Evolutionary conservation across 2,329 filamentous ascomycete species (phyloP).

Genomic region (Colletotrichum viniferum): DNA sequence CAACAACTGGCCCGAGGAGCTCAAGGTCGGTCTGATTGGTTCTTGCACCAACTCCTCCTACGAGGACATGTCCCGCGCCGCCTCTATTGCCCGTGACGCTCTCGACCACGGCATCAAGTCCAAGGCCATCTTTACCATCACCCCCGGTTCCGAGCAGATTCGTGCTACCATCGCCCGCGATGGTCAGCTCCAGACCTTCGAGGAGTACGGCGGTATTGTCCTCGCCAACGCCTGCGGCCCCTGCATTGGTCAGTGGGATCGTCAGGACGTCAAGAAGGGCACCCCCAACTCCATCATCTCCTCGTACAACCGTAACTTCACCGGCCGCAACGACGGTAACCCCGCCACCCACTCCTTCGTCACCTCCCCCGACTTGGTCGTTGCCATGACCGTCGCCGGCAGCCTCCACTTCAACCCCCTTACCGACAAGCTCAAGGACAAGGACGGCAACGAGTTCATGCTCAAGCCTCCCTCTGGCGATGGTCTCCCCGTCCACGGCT

Average conservation of each 20-base stretch:
- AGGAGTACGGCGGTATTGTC: conserved; percentile 94
- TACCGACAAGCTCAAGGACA: conserved; percentile 89
- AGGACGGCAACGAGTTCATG: conserved; percentile 95
- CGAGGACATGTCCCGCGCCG: conserved; percentile 91
- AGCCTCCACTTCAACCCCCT: conserved; percentile 93
- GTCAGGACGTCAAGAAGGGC: conserved; percentile 92
- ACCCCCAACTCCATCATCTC: conserved; percentile 96
- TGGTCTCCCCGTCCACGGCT: conserved; percentile 80
- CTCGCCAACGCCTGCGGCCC: conserved; percentile 94
- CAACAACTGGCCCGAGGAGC: conserved; percentile 94
- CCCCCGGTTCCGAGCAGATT: conserved; percentile 96
- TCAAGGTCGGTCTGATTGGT: conserved; percentile 96
- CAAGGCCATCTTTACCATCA: conserved; percentile 92
- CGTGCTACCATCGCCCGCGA: conserved; percentile 90
- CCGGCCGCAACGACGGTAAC: conserved; percentile 95
- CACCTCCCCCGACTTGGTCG: conserved; percentile 86
- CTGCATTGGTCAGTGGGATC: conserved; percentile 96
- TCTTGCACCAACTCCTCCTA: conserved; percentile 94
- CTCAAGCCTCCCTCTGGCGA: conserved; percentile 80
- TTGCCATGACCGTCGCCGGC: conserved; percentile 84
- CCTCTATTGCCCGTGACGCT: conserved; percentile 89
- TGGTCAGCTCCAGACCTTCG: conserved; percentile 90
- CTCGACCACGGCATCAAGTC: conserved; percentile 92
- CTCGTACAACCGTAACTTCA: conserved; percentile 99
- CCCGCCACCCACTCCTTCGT: conserved; percentile 94